Evolutionary conservation across 208 protist genomes (phyloP).

Genomic region (Willaertia magna): DNA sequence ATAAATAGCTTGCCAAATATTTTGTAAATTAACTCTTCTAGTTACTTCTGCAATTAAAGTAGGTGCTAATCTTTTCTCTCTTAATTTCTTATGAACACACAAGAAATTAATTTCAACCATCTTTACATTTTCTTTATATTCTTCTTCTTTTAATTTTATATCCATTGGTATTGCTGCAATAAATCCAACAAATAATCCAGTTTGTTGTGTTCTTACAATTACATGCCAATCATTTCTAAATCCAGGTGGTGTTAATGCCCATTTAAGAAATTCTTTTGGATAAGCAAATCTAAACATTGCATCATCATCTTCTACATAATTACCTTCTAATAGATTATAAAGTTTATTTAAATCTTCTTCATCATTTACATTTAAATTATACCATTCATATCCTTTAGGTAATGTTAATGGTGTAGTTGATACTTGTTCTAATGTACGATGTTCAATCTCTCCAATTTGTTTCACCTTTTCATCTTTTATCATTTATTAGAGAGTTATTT

Average conservation of each 20-base stretch:
- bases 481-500: not conserved
- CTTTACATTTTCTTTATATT: not conserved
- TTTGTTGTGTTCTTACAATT: conserved; percentile 67
- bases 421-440: conserved; percentile 64
- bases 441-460: conserved; percentile 15
- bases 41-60: conserved; percentile 98
- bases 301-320: conserved; percentile 98
- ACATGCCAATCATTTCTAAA: conserved; percentile 88
- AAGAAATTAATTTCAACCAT: conserved; percentile 99
- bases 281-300: conserved; percentile 99
- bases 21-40: conserved; percentile 81
- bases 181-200: conserved; percentile 61
- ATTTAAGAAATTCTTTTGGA: conserved; percentile 87
- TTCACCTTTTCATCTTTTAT: not conserved
- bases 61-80: conserved; percentile 88
- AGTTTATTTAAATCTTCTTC: conserved; percentile 58
- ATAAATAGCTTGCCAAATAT: conserved; percentile 92
- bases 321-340: conserved; percentile 85
- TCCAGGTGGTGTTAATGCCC: conserved; percentile 88
- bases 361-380: conserved; percentile 62
- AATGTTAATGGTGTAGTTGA: conserved; percentile 66
- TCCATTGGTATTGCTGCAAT: conserved; percentile 60
- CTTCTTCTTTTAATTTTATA: not conserved
- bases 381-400: conserved; percentile 84
- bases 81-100: conserved; percentile 95